Conservation (phyloP, 495 filamentous ascomycete species). For the Penicillium mononematosum region DNA sequence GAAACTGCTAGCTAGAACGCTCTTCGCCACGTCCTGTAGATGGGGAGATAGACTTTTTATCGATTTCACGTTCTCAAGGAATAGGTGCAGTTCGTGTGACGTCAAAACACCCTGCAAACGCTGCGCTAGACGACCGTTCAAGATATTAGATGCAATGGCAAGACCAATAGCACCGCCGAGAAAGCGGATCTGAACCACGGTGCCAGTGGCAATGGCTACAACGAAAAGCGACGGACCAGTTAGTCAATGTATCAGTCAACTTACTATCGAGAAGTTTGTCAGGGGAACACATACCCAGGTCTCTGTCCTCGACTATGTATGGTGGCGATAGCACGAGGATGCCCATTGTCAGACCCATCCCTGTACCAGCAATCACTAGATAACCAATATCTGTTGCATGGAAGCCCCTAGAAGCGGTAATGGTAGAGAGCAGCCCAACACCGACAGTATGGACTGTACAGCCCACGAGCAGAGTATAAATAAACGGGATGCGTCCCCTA, state of each 20-base stretch:
- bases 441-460: conserved; percentile 51
- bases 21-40: conserved; percentile 18
- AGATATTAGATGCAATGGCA: conserved; percentile 37
- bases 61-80: conserved; percentile 24
- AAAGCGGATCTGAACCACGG: conserved; percentile 55
- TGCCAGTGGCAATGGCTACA: conserved; percentile 53
- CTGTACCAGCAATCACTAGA: conserved; percentile 54
- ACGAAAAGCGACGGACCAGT: background rate
- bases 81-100: conserved; percentile 22
- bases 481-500: conserved; percentile 45
- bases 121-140: conserved; percentile 27
- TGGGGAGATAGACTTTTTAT: conserved; percentile 14
- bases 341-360: conserved; percentile 38
- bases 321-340: conserved; percentile 51
- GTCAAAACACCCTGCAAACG: conserved; percentile 23
- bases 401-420: conserved; percentile 32
- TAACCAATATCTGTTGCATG: conserved; percentile 47
- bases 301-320: conserved; percentile 47
- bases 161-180: conserved; percentile 59
- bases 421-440: conserved; percentile 46
- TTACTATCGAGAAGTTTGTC: background rate
- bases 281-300: conserved; percentile 38
- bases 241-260: background rate
- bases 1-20: conserved; percentile 25
- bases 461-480: conserved; percentile 49